Evolutionary conservation across 2,329 filamentous ascomycete genomes (phyloP), one percentile per base, ranked within the genome.

Genomic region (Neodidymelliopsis sp.): DNA sequence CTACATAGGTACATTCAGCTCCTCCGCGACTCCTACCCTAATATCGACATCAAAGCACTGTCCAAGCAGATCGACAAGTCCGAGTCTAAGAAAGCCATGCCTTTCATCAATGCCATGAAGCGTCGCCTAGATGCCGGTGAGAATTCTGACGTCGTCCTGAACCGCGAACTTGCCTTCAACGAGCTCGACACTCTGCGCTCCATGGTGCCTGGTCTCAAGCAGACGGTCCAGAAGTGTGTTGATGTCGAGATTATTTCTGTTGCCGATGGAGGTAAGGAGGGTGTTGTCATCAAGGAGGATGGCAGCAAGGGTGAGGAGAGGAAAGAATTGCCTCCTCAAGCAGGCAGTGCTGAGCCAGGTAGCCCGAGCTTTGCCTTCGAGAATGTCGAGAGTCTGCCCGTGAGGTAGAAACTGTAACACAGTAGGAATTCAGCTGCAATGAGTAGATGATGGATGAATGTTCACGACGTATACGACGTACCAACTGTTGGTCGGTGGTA

Each of bases 61-160:
- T 89, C 86, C 65, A 86, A 85, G 59, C 83, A 86, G 67, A 87
- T 97, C 49, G 85, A 85, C 61, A 96, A 96, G 79, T 81, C 91
- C 67, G 90, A 95, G 76, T 91, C 91, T 82, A 99, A 97, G 84
- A 94, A 95, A 77, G 93, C 91, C 2, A 97, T 97, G 93, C 94
- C 94, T 0, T 97, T 97, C 68, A 87, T 97, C 38, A 92, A 97
- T 77, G 77, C 73, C 6, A 79, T 97, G 52, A 97, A 97, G 86
- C 89, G 84, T 73, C 85, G 90, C 41, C 82, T 99, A 46, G 80
- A 91, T 48, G 70, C 71, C 27, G 80, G 81, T 38, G 88, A 89
- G 54, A 85, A 93, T 11, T 77, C 84, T 2, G 79, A 82, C 18
- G 79, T 76, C 2, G 90, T 97, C 8, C 86, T 97, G 66, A 86